phyloP scores from a whole-genome alignment of 2,329 filamentous ascomycete genomes.

The Tetracladium maxilliforme region DNA sequence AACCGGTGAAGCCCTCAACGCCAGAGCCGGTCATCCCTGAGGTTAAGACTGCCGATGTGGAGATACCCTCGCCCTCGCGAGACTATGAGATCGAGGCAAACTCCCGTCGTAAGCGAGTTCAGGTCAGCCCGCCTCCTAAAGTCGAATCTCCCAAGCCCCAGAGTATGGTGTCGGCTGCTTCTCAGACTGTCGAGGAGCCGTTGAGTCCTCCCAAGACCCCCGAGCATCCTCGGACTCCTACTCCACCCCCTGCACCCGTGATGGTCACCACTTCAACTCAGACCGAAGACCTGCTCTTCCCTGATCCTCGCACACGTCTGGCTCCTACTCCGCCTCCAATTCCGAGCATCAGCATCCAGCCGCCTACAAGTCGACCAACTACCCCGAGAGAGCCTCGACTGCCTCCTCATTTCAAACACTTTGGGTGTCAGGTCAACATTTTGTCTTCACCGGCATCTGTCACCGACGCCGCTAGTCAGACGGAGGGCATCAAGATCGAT shows the following conservation, averaged over 20 bases:
- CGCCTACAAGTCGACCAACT: slow-evolving; percentile 69
- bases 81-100: slow-evolving; percentile 57
- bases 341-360: slow-evolving; percentile 83
- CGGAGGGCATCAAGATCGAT: slow-evolving; percentile 80
- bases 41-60: slow-evolving; percentile 9
- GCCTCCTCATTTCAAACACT: slow-evolving; percentile 71
- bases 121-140: slow-evolving; percentile 31
- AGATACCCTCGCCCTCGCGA: slow-evolving; percentile 17
- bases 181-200: slow-evolving; percentile 47
- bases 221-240: slow-evolving; percentile 28
- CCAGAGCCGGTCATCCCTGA: slow-evolving; percentile 23
- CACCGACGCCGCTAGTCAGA: slow-evolving; percentile 45
- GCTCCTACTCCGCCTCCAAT: slow-evolving; percentile 33
- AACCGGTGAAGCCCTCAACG: slow-evolving; percentile 22
- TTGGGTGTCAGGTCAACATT: slow-evolving; percentile 65
- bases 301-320: slow-evolving; percentile 9
- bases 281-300: slow-evolving; percentile 34
- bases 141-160: slow-evolving; percentile 27
- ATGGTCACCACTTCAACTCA: slow-evolving; percentile 47
- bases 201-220: slow-evolving; percentile 53
- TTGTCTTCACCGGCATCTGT: too few relatives aligned
- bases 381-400: slow-evolving; percentile 62
- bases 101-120: slow-evolving; percentile 55
- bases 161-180: slow-evolving; percentile 49
- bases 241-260: slow-evolving; percentile 22